Evolutionary conservation across 371 early-diverging fungal species (phyloP).

Genomic region (Saksenaea vasiformis): DNA sequence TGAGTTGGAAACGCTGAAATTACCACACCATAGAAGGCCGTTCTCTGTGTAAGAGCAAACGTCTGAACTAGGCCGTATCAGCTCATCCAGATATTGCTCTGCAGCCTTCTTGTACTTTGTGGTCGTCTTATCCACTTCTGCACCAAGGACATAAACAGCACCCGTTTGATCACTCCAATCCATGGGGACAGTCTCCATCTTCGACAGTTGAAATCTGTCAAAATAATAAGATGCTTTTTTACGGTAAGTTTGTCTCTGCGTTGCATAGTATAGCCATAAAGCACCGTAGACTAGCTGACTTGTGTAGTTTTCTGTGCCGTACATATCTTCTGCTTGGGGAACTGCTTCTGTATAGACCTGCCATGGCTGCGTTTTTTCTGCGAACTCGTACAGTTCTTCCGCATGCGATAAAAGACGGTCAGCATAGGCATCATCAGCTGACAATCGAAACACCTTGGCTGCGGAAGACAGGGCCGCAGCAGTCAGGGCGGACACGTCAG

Average conservation of each 20-base stretch:
- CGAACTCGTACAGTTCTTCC: conserved; percentile 41
- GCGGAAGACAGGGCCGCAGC: conserved; percentile 56
- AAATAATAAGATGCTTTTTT: conserved; percentile 54
- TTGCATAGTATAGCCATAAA: conserved; percentile 64
- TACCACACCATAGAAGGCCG: conserved; percentile 58
- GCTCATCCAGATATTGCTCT: conserved; percentile 31
- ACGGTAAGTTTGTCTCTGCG: conserved; percentile 45
- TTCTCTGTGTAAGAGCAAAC: conserved; percentile 53
- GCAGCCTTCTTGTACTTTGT: conserved; percentile 44
- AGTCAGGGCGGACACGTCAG: conserved; percentile 49
- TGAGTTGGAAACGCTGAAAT: conserved; percentile 49
- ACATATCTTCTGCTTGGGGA: conserved; percentile 38
- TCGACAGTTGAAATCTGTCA: conserved; percentile 30
- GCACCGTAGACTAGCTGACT: conserved; percentile 64
- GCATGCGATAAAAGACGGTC: background rate
- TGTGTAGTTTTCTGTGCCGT: conserved; percentile 44
- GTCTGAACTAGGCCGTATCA: conserved; percentile 26
- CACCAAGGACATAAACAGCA: conserved; percentile 56
- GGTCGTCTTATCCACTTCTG: conserved; percentile 39
- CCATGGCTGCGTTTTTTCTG: conserved; percentile 54
- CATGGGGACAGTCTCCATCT: conserved; percentile 20
- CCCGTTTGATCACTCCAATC: conserved; percentile 60
- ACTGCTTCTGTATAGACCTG: conserved; percentile 54
- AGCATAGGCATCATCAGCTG: conserved; percentile 35
- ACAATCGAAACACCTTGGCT: conserved; percentile 48